A percentile compares a stretch with the other conserved stretches of the same genome.
These are phyloP conservation scores for Cladorrhinum samala DNA, from an alignment of 495 filamentous ascomycete genomes.

Conservation along the genomic window DNA sequence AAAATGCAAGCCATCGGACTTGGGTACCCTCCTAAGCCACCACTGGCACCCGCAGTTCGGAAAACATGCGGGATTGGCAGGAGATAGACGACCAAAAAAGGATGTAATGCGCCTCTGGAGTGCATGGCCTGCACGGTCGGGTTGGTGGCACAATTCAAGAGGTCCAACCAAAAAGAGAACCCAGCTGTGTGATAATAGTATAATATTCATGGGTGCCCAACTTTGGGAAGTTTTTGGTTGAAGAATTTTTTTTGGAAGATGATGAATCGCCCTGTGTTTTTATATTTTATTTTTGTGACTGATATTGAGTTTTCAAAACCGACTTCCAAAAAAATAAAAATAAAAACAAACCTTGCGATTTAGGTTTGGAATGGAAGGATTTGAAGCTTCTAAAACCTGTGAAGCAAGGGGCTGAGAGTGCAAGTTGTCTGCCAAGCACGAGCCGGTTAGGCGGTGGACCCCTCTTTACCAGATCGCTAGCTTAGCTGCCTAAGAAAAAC, in stretches of 20 bases:
- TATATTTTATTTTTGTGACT: too few species aligned
- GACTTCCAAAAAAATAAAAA: neutral
- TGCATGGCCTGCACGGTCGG: neutral
- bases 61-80: too few species aligned
- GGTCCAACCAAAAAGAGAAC: neutral
- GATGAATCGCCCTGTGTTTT: too few species aligned
- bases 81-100: neutral
- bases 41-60: neutral
- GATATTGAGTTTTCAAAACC: neutral
- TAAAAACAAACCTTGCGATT: too few species aligned
- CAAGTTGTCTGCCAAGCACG: too few species aligned
- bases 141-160: neutral
- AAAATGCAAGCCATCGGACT: neutral
- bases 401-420: too few species aligned
- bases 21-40: neutral
- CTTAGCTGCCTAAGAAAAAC: neutral
- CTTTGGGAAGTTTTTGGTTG: too few species aligned
- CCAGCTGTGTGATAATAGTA: too few species aligned
- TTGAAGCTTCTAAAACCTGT: too few species aligned
- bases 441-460: neutral
- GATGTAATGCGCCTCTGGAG: neutral
- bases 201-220: neutral
- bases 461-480: neutral
- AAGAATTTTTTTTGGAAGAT: too few species aligned
- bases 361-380: too few species aligned